Evolutionary conservation across 768 basidiomycete species (phyloP).

Genomic region (Dentipellis sp.): DNA sequence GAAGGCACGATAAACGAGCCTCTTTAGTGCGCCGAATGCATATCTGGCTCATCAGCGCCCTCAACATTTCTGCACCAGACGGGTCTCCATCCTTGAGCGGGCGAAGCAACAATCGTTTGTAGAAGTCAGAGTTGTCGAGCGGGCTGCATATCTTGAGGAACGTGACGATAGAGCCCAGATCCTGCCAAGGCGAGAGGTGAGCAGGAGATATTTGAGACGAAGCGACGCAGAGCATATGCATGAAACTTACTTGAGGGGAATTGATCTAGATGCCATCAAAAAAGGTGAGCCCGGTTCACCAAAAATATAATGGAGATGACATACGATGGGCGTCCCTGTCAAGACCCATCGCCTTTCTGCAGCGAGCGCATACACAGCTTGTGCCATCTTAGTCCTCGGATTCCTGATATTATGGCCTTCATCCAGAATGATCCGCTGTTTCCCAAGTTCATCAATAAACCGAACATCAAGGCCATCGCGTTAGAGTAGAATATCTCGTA

Average conservation of each 20-base stretch:
- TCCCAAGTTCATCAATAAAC: not conserved
- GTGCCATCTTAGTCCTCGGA: constrained; percentile 76
- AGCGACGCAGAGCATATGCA: too few relatives aligned
- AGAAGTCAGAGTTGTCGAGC: constrained; percentile 75
- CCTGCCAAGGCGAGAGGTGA: constrained; percentile 32
- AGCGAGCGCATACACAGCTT: constrained; percentile 49
- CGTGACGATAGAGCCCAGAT: constrained; percentile 77
- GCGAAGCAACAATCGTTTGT: constrained; percentile 67
- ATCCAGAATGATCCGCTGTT: constrained; percentile 70
- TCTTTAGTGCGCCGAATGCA: constrained; percentile 84
- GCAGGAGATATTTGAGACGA: too few relatives aligned
- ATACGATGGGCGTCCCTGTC: constrained; percentile 84
- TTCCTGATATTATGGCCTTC: constrained; percentile 89
- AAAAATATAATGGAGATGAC: constrained; percentile 18
- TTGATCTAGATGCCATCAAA: constrained; percentile 46
- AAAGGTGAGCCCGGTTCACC: not conserved
- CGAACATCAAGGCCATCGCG: not conserved
- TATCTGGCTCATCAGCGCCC: constrained; percentile 69
- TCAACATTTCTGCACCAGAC: constrained; percentile 58
- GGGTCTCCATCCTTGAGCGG: constrained; percentile 66
- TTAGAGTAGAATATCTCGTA: constrained; percentile 16
- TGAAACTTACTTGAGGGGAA: constrained; percentile 47
- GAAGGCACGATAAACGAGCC: constrained; percentile 23
- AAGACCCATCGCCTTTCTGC: constrained; percentile 76
- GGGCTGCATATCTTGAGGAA: constrained; percentile 85